A percentile compares a stretch with the other conserved stretches of the same genome.
These are phyloP conservation scores for Pyrenochaeta sp. DNA, from an alignment of 2,329 filamentous ascomycete genomes.

Conservation along the genomic window DNA sequence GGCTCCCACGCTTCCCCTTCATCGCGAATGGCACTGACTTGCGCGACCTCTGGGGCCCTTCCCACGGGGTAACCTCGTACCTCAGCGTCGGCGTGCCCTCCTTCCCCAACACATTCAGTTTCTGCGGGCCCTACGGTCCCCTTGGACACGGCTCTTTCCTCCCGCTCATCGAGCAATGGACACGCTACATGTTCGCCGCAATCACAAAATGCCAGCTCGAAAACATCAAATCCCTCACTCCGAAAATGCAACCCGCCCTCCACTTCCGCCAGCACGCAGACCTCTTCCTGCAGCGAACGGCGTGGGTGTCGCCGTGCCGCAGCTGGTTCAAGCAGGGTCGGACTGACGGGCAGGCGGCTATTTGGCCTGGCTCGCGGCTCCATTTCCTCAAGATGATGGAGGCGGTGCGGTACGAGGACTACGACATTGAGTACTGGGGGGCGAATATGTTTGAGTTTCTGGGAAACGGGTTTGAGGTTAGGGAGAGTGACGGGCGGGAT, in stretches of 20 bases:
- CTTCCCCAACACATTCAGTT: conserved; percentile 55
- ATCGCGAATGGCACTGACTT: conserved; percentile 39
- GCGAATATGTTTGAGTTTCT: conserved; percentile 32
- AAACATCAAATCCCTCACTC: conserved; percentile 28
- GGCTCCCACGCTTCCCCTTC: conserved; percentile 34
- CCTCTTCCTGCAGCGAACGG: conserved; percentile 31
- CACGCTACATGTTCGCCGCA: conserved; percentile 28
- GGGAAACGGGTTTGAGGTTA: conserved; percentile 49
- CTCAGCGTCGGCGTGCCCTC: conserved; percentile 51
- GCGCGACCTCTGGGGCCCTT: conserved; percentile 46
- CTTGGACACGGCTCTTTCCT: conserved; percentile 32
- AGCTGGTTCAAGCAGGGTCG: conserved; percentile 35
- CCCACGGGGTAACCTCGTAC: conserved; percentile 49
- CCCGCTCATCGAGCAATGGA: conserved; percentile 34
- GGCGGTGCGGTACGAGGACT: conserved; percentile 29
- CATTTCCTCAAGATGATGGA: conserved; percentile 35
- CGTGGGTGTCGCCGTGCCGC: conserved; percentile 32
- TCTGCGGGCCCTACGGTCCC: conserved; percentile 46
- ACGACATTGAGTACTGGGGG: conserved; percentile 25
- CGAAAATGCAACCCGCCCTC: conserved; percentile 14
- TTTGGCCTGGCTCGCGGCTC: conserved; percentile 30
- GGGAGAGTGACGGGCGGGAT: conserved; percentile 57
- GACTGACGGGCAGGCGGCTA: conserved; percentile 27
- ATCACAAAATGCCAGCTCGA: conserved; percentile 34
- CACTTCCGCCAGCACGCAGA: conserved; percentile 33